Evolutionary conservation across 2,329 filamentous ascomycete species (phyloP), one percentile per base, ranked within the genome.

Genomic region (Catunica adiposa): DNA sequence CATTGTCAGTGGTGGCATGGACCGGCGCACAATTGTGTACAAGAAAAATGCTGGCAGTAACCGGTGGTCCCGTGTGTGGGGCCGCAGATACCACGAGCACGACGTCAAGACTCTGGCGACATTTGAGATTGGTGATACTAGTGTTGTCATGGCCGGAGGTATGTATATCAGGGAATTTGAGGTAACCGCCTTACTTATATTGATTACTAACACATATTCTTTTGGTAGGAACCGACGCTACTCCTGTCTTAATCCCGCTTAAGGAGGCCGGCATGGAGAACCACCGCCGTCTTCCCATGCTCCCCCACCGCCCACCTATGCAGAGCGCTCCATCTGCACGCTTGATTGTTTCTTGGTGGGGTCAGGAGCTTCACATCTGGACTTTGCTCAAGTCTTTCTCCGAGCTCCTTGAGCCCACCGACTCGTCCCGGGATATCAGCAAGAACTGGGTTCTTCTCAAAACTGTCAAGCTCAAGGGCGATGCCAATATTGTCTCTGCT

Each of bases 81-180:
- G 94, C 65, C 78, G 86, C 61, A 78, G 88, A 64, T 89, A 90
- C 65, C 92, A 98, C 65, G 80, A 84, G 48, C 89, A 97, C 67
- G 92, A 98, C 70, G 89, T 97, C 63, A 97, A 97, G 71, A 80
- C 88, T 1, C 86, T 97, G 80, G 86, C 89, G 34, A 82, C 86
- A 0, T 97, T 90, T 61, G 92, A 98, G 67, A 83, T 83, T 54
- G 82, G 78, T 53, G 80, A 80, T 52, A 79, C 95, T 64, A 97
- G 88, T 64, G 81, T 97, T 56, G 75, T 95, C 9, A 86, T 94
- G 15, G 94, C 90, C 60, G 92, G 92, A 78, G 92, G 89, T 86
- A 73, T 68, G 75, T 66, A 29, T 38, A 26, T 20, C 47, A 20
- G 11, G 22, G 23, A 31, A n/a, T 6, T 2, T 34, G 51, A 37